These are phyloP conservation scores for Paramecium primaurelia DNA, from an alignment of 73 alveolate species.

Conservation along the genomic window DNA sequence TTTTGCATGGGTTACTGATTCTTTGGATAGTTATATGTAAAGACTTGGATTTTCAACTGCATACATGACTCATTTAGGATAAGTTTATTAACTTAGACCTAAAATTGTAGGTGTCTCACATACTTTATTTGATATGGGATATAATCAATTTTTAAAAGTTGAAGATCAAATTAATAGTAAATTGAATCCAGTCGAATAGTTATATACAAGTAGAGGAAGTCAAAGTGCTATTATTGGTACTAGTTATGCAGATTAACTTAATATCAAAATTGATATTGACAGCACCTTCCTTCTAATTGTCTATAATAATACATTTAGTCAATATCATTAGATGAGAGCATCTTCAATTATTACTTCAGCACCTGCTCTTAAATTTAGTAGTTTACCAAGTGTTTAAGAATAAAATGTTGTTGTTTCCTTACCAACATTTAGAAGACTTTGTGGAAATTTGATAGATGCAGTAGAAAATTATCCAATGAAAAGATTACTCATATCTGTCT, in stretches of 20 bases:
- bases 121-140: slow-evolving; percentile 40
- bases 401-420: slow-evolving; percentile 52
- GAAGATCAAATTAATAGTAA: slow-evolving; percentile 16
- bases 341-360: slow-evolving; percentile 38
- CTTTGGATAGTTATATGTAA: slow-evolving; percentile 35
- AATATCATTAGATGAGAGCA: slow-evolving; percentile 52
- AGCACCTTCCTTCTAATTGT: slow-evolving; percentile 36
- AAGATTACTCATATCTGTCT: not conserved
- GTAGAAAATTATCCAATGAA: slow-evolving; percentile 48
- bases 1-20: slow-evolving; percentile 33
- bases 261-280: slow-evolving; percentile 2
- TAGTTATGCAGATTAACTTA: slow-evolving; percentile 45
- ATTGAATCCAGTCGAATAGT: slow-evolving; percentile 64
- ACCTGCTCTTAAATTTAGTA: slow-evolving; percentile 59
- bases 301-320: slow-evolving; percentile 38
- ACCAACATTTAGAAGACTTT: slow-evolving; percentile 24
- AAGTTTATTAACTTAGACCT: slow-evolving; percentile 35
- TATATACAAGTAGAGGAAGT: slow-evolving; percentile 78
- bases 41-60: not conserved
- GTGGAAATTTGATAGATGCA: slow-evolving; percentile 38
- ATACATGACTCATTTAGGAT: slow-evolving; percentile 45
- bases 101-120: slow-evolving; percentile 69
- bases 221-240: slow-evolving; percentile 66
- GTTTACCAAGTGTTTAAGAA: not conserved
- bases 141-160: slow-evolving; percentile 53